phyloP scores from a whole-genome alignment of 306 rosid species.

The Adenanthera pavonina region DNA sequence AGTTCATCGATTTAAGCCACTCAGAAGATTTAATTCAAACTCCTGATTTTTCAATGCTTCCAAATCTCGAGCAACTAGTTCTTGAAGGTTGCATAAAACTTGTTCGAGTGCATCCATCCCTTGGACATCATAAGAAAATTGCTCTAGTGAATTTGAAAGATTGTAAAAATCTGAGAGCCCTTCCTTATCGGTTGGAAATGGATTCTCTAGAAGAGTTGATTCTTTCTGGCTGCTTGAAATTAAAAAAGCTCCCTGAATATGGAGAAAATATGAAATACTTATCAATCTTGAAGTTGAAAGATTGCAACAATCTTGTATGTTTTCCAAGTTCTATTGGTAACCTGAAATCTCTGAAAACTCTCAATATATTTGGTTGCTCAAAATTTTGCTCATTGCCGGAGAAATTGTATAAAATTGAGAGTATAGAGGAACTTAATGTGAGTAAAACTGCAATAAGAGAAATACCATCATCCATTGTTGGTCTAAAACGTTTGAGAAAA shows the following conservation, averaged over 20 bases:
- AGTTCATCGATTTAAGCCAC: constrained; percentile 36
- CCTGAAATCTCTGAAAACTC: neutral
- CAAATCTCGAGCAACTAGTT: constrained; percentile 44
- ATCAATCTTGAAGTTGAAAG: too few relatives aligned
- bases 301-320: neutral
- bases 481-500: neutral
- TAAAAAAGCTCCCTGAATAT: neutral
- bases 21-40: constrained; percentile 22
- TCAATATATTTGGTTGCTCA: constrained; percentile 44
- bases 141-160: constrained; percentile 36
- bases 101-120: constrained; percentile 39
- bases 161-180: constrained; percentile 43
- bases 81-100: constrained; percentile 46
- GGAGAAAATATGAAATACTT: too few relatives aligned
- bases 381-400: constrained; percentile 29
- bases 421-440: constrained; percentile 36
- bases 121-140: constrained; percentile 38
- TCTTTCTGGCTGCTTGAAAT: too few relatives aligned
- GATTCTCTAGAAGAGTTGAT: too few relatives aligned
- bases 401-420: constrained; percentile 18
- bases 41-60: constrained; percentile 36
- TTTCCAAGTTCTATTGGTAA: neutral
- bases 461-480: constrained; percentile 29
- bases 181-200: constrained; percentile 4
- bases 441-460: constrained; percentile 33